Evolutionary conservation across 495 filamentous ascomycete species (phyloP).

Genomic region (Penicillium malachiteum): DNA sequence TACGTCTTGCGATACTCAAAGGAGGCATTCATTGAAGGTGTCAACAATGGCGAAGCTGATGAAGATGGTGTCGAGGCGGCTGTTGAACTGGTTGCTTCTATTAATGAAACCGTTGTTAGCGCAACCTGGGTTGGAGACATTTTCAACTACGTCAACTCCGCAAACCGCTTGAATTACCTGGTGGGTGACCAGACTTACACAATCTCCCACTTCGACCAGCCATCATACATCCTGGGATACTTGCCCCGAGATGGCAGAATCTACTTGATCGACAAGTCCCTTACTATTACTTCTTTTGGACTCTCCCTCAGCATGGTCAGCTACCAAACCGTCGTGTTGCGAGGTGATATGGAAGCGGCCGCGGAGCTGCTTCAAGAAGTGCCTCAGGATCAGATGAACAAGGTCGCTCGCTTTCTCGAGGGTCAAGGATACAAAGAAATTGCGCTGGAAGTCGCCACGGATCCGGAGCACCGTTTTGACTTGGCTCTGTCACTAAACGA

Average conservation of each 20-base stretch:
- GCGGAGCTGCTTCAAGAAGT: constrained; percentile 80
- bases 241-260: constrained; percentile 89
- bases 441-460: constrained; percentile 92
- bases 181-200: constrained; percentile 98
- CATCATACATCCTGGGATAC: constrained; percentile 94
- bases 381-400: constrained; percentile 88
- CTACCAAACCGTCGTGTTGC: constrained; percentile 94
- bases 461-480: constrained; percentile 95
- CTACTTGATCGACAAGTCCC: constrained; percentile 94
- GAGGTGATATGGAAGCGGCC: constrained; percentile 91
- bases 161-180: constrained; percentile 96
- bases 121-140: constrained; percentile 98
- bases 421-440: constrained; percentile 96
- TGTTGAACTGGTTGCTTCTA: constrained; percentile 92
- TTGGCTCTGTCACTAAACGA: constrained; percentile 81
- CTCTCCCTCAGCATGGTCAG: constrained; percentile 93
- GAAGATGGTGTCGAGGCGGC: constrained; percentile 98
- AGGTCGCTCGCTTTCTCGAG: constrained; percentile 96
- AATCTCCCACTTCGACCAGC: constrained; percentile 94
- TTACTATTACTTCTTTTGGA: constrained; percentile 83
- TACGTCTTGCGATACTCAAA: constrained; percentile 90
- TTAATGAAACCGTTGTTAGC: constrained; percentile 91
- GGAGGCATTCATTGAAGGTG: constrained; percentile 78
- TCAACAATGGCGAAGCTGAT: constrained; percentile 78
- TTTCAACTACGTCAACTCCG: constrained; percentile 97